Percentiles rank a stretch among this genome's conserved stretches.
phyloP scores from a whole-genome alignment of 805 yeast species.

The Saturnispora galanensis region DNA sequence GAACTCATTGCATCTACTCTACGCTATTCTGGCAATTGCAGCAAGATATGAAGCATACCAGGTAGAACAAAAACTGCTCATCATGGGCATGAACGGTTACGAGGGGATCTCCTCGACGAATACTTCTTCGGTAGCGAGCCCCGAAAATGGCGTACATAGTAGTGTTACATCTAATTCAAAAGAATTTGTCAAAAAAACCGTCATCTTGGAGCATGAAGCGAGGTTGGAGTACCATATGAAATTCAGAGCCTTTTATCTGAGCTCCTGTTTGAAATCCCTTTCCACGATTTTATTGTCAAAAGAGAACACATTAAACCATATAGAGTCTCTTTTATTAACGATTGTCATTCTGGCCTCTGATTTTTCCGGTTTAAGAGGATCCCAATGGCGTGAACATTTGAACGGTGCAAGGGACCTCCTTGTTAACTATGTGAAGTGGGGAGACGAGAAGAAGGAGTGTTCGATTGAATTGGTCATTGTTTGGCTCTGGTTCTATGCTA shows the following conservation, averaged over 20 bases:
- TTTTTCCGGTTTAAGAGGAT: slow-evolving; percentile 47
- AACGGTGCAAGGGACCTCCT: slow-evolving; percentile 59
- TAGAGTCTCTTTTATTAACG: slow-evolving; percentile 61
- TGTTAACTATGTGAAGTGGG: slow-evolving; percentile 30
- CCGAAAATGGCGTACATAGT: neutral
- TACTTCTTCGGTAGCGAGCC: neutral
- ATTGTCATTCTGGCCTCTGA: slow-evolving; percentile 59
- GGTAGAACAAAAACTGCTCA: slow-evolving; percentile 13
- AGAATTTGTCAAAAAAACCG: neutral
- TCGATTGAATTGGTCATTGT: slow-evolving; percentile 28
- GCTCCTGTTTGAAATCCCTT: slow-evolving; percentile 53
- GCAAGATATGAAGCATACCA: slow-evolving; percentile 41
- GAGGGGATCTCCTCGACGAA: neutral
- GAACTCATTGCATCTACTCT: slow-evolving; percentile 52
- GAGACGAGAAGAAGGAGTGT: slow-evolving; percentile 15
- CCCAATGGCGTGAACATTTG: slow-evolving; percentile 60
- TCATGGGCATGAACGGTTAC: neutral
- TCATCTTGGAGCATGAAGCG: slow-evolving; percentile 13
- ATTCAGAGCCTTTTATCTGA: slow-evolving; percentile 51
- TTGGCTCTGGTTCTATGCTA: slow-evolving; percentile 50
- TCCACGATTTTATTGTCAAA: slow-evolving; percentile 40
- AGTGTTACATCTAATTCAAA: neutral
- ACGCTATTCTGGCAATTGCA: slow-evolving; percentile 65
- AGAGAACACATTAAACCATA: slow-evolving; percentile 37
- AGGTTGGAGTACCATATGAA: slow-evolving; percentile 38